These are phyloP conservation scores for Chlorokybus atmophyticus DNA, from an alignment of 139 green algal species.

Conservation along the genomic window DNA sequence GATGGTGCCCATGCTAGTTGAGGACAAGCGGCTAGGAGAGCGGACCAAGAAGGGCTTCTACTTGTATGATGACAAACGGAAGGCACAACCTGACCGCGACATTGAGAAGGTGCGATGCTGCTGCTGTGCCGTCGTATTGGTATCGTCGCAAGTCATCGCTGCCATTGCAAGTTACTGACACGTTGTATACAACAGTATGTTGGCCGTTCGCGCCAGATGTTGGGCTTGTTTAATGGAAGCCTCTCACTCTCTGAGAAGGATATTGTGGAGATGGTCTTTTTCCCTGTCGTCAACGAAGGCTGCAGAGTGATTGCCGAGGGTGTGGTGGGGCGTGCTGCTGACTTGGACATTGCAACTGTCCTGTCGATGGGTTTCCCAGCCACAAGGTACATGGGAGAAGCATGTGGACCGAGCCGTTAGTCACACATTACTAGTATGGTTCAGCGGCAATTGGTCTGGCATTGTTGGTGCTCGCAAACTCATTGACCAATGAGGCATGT, in stretches of 20 bases:
- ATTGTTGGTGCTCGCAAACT: too few species aligned
- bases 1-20: conserved; percentile 67
- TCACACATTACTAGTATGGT: too few species aligned
- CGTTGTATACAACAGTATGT: too few species aligned
- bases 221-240: conserved; percentile 2
- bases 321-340: conserved; percentile 87
- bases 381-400: too few species aligned
- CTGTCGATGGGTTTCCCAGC: conserved; percentile 95
- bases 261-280: conserved; percentile 96
- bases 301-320: conserved; percentile 51
- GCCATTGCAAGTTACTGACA: too few species aligned
- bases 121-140: too few species aligned
- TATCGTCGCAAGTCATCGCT: too few species aligned
- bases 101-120: too few species aligned
- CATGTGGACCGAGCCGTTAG: too few species aligned
- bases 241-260: conserved; percentile 55
- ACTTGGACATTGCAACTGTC: conserved; percentile 91
- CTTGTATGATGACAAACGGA: conserved; percentile 63
- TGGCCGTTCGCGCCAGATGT: conserved; percentile 7
- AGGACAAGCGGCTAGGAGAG: conserved; percentile 64
- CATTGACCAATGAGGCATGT: too few species aligned
- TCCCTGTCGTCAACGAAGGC: conserved; percentile 86
- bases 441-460: too few species aligned
- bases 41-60: conserved; percentile 90
- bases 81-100: conserved; percentile 56